Conservation (phyloP, 176 grass and related monocot genomes). For the Tuctoria greenei region DNA sequence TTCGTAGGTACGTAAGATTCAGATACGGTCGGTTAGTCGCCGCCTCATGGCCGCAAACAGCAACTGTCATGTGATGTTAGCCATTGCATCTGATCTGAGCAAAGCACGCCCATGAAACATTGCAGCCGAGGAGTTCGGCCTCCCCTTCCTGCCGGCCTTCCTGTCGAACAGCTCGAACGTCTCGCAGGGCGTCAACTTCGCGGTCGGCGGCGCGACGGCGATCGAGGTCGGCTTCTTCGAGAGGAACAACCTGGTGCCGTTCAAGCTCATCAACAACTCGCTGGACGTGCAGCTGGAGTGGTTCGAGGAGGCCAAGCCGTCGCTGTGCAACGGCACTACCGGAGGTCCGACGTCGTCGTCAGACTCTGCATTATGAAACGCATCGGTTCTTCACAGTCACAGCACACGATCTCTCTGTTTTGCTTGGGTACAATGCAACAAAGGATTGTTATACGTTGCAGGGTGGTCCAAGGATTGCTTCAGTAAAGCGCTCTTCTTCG, state of each 20-base stretch:
- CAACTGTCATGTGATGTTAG: no score
- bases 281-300: conserved; percentile 35
- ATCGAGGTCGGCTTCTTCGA: conserved; percentile 45
- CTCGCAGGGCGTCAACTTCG: conserved; percentile 52
- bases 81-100: no score
- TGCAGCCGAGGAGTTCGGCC: conserved; percentile 43
- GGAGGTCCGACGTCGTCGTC: background rate
- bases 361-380: no score
- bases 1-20: conserved; percentile 36
- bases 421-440: no score
- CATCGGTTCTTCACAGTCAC: no score
- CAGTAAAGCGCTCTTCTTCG: background rate
- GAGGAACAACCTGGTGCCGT: conserved; percentile 3
- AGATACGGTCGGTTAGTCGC: no score
- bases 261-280: conserved; percentile 37
- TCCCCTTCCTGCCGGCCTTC: conserved; percentile 43
- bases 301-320: conserved; percentile 46
- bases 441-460: background rate
- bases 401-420: no score
- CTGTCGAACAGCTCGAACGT: background rate
- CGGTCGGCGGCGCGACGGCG: conserved; percentile 44
- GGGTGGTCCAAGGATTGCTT: background rate
- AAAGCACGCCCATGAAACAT: no score
- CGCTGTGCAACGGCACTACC: background rate
- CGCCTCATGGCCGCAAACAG: background rate